phyloP scores from a whole-genome alignment of 352 stramenopile species.

The Discostella stelligera region DNA sequence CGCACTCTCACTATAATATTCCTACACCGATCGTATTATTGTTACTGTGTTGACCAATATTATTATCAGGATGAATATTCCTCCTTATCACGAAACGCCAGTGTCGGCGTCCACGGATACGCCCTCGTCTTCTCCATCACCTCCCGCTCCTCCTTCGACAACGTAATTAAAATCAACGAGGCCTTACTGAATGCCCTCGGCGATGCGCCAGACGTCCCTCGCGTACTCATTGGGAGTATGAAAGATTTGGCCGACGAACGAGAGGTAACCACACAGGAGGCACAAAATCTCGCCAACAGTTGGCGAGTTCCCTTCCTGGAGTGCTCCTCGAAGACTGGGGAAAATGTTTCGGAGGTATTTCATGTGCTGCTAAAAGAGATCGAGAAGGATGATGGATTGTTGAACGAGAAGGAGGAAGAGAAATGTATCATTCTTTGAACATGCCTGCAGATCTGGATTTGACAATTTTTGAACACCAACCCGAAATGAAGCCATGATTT shows the following conservation, averaged over 20 bases:
- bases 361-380: constrained; percentile 82
- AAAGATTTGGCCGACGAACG: constrained; percentile 89
- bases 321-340: constrained; percentile 86
- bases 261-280: constrained; percentile 84
- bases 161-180: constrained; percentile 92
- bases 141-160: constrained; percentile 91
- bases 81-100: constrained; percentile 93
- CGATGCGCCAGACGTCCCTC: constrained; percentile 86
- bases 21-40: constrained; percentile 37
- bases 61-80: constrained; percentile 89
- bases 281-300: constrained; percentile 86
- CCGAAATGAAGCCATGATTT: not conserved
- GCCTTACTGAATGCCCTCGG: constrained; percentile 92
- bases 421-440: constrained; percentile 73
- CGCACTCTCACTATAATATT: constrained; percentile 2
- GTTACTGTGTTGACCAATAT: not conserved
- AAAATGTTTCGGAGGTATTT: constrained; percentile 83
- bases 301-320: constrained; percentile 93
- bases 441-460: not conserved
- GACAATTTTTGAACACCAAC: too few species aligned
- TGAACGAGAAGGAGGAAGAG: constrained; percentile 69
- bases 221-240: constrained; percentile 94
- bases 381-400: constrained; percentile 82
- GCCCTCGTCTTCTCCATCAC: constrained; percentile 93
- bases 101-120: constrained; percentile 93